phyloP scores from a whole-genome alignment of 805 yeast species.

The Metschnikowia colocasiae region DNA sequence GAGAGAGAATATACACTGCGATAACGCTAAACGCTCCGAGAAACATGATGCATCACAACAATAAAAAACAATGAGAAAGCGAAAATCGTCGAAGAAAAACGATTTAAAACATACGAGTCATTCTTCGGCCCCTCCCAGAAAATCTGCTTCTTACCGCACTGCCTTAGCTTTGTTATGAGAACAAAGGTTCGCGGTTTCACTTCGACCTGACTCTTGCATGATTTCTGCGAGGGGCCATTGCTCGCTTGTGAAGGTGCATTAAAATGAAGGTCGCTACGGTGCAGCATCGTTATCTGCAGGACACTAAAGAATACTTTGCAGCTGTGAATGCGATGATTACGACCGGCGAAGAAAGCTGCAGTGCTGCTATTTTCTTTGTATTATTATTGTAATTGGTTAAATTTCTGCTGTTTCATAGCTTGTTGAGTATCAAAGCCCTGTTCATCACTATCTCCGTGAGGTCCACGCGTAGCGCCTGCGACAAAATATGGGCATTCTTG shows the following conservation, averaged over 20 bases:
- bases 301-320: not conserved
- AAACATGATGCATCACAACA: not conserved
- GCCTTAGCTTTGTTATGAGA: not conserved
- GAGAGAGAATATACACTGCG: not conserved
- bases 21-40: not conserved
- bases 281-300: not conserved
- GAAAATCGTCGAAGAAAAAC: not conserved
- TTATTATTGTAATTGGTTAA: not conserved
- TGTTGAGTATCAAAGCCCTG: conserved; percentile 33
- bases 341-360: not conserved
- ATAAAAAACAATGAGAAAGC: not conserved
- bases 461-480: conserved; percentile 22
- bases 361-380: not conserved
- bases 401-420: too few relatives aligned
- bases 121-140: not conserved
- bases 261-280: not conserved
- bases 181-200: not conserved
- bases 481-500: conserved; percentile 18
- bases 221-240: not conserved
- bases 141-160: not conserved
- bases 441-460: conserved; percentile 29
- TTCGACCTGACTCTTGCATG: not conserved
- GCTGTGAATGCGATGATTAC: not conserved
- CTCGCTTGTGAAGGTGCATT: conserved; percentile 1
- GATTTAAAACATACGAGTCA: not conserved